Base-by-base conservation (phyloP, 495 filamentous ascomycete genomes). In the Tuber magnatum region DNA sequence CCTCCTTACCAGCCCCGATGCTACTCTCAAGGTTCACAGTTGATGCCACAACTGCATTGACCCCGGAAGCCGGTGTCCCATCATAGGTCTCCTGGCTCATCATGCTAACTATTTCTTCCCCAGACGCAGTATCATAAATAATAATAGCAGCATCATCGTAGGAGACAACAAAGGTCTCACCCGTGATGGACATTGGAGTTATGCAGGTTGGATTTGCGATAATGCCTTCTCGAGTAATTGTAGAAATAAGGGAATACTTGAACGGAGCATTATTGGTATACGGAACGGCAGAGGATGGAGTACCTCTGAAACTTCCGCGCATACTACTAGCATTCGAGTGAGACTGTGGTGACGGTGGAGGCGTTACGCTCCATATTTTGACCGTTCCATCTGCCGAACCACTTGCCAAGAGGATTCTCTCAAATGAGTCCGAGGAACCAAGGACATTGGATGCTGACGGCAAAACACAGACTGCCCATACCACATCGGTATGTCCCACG, bases 381-480 rank as follows among this genome's bases (percentile, higher is more conserved):
- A 99, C 90, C 16, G 89, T 91, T 22, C 95, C 96, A 84, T 99
- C 95, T 18, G 96, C 94, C 6, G 91, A 90, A 40, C 96, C 95
- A 24, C 93, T 96, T 2, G 91, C 95, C n/a, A 99, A 87, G 28
- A 99, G 84, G 46, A 97, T 91, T 1, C 94, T 89, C 80, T 98
- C 95, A 2, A 91, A 85, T 2, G 90, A 90, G 18, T 79, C 77
- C 20, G 77, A 46, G 12, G 74, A 74, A 46, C 94, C 94, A 77
- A 91, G 91, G 46, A 90, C 87, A 12, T 90, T 92, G 32, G 91
- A 88, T 1, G 94, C 92, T 1, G 92, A 90, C n/a, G 96, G 95
- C 14, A 99, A 88, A 10, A 98, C 92, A 77, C 94, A 97, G 38
- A 99, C 90, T 12, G 92, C 91, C 95, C 95, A 99, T 5, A 99